These are phyloP conservation scores for Chaetoceros tenuissimus DNA, from an alignment of 108 stramenopile genomes.

Conservation along the genomic window DNA sequence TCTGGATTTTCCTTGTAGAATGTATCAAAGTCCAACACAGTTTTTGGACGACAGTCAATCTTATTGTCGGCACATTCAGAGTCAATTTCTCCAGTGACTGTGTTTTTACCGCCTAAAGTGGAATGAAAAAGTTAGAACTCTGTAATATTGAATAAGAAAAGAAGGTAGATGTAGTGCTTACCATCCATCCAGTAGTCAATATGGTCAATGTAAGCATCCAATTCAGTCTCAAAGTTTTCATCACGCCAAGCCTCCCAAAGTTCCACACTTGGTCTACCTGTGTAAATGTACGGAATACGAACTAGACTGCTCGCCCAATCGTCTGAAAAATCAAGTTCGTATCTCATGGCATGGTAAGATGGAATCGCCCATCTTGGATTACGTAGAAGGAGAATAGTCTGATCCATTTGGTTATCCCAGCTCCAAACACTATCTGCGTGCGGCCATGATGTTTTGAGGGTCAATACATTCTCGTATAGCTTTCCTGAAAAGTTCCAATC, in stretches of 20 bases:
- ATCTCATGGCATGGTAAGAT: background rate
- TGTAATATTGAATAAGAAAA: no score
- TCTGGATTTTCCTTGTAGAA: no score
- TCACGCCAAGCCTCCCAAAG: conserved; percentile 8
- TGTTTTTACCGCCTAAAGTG: no score
- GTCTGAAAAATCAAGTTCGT: conserved; percentile 6
- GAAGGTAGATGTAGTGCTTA: no score
- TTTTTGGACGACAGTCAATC: no score
- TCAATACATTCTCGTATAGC: background rate
- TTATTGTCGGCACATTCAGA: no score
- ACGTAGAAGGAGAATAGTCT: background rate
- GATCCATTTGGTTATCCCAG: conserved; percentile 6
- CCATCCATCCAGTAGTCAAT: conserved; percentile 9
- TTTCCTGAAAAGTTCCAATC: no score
- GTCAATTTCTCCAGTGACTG: no score
- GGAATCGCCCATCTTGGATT: conserved; percentile 5
- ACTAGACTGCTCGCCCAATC: conserved; percentile 2
- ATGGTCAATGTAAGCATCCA: background rate
- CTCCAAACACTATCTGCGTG: conserved; percentile 7
- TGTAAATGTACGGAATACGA: background rate
- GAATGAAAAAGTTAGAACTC: no score
- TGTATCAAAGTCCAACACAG: no score
- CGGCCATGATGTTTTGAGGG: conserved; percentile 1
- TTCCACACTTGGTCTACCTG: background rate
- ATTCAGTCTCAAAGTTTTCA: background rate